phyloP scores from a whole-genome alignment of 805 yeast species.

The Cyberlindnera americana region DNA sequence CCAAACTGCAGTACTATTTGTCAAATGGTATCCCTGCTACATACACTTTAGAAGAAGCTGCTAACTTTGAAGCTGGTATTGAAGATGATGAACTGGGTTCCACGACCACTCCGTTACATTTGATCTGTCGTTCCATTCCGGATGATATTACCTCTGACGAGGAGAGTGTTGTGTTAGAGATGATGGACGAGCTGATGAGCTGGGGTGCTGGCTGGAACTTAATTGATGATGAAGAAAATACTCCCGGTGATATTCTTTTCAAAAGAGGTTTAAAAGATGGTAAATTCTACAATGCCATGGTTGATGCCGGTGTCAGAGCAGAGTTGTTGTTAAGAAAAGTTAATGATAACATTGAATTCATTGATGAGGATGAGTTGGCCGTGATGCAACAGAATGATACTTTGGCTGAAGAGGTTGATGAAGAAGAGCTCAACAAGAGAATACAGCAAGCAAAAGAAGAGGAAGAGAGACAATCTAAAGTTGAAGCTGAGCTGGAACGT shows the following conservation, averaged over 20 bases:
- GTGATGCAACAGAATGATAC: conserved; percentile 20
- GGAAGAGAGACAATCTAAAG: conserved; percentile 14
- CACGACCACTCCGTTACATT: conserved; percentile 79
- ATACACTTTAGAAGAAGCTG: conserved; percentile 74
- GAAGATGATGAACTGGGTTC: conserved; percentile 36
- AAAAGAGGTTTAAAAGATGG: conserved; percentile 43
- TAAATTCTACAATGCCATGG: conserved; percentile 45
- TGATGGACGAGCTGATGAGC: conserved; percentile 68
- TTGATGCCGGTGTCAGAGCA: conserved; percentile 88
- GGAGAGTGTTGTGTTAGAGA: conserved; percentile 40
- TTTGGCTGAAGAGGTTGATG: conserved; percentile 11
- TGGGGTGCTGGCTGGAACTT: conserved; percentile 94
- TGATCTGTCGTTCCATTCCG: conserved; percentile 53
- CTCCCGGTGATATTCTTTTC: conserved; percentile 80
- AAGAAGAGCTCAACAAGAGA: conserved; percentile 2
- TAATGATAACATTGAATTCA: conserved; percentile 56
- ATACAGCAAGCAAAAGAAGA: conserved; percentile 11
- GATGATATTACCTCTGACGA: conserved; percentile 39
- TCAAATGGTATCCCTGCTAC: conserved; percentile 76
- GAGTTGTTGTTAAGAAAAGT: conserved; percentile 76
- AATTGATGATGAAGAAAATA: conserved; percentile 63
- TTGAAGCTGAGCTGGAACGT: conserved; percentile 19
- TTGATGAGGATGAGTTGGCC: conserved; percentile 32
- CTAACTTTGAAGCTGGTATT: conserved; percentile 45
- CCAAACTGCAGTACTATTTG: conserved; percentile 43